Evolutionary conservation across 2,329 filamentous ascomycete genomes (phyloP).

Genomic region (Ophiostoma fasciatum): DNA sequence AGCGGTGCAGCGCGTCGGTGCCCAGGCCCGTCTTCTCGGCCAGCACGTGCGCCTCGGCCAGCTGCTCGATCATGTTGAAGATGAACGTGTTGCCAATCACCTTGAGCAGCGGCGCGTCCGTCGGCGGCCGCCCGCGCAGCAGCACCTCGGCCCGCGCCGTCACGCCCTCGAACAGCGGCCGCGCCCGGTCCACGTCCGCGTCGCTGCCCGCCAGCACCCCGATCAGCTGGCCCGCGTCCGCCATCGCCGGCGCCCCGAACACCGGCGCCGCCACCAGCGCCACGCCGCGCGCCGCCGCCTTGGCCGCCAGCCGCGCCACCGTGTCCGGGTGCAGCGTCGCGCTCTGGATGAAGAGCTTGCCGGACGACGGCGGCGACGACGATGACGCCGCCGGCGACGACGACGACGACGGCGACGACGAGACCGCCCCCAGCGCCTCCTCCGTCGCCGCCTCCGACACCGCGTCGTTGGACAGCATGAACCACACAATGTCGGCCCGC

Average conservation of each 20-base stretch:
- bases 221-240: constrained; percentile 55
- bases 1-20: constrained; percentile 50
- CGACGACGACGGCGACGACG: constrained; percentile 55
- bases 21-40: constrained; percentile 73
- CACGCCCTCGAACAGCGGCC: constrained; percentile 59
- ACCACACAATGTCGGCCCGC: constrained; percentile 65
- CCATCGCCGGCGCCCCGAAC: constrained; percentile 57
- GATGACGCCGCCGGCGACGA: constrained; percentile 52
- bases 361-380: constrained; percentile 29
- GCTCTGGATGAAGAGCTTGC: constrained; percentile 75
- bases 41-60: constrained; percentile 63
- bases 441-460: constrained; percentile 63
- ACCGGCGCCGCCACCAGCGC: constrained; percentile 59
- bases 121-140: constrained; percentile 52
- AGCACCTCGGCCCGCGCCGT: constrained; percentile 56
- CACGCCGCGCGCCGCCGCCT: constrained; percentile 42
- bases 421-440: constrained; percentile 35
- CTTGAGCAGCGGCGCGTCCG: constrained; percentile 58
- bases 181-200: constrained; percentile 44
- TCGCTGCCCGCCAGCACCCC: constrained; percentile 56
- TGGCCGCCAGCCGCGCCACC: constrained; percentile 48
- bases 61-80: constrained; percentile 63
- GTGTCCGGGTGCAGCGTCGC: constrained; percentile 80
- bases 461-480: constrained; percentile 68
- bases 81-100: constrained; percentile 80